Conservation (phyloP, 2,329 filamentous ascomycete genomes). For the Microdochium paspali region DNA sequence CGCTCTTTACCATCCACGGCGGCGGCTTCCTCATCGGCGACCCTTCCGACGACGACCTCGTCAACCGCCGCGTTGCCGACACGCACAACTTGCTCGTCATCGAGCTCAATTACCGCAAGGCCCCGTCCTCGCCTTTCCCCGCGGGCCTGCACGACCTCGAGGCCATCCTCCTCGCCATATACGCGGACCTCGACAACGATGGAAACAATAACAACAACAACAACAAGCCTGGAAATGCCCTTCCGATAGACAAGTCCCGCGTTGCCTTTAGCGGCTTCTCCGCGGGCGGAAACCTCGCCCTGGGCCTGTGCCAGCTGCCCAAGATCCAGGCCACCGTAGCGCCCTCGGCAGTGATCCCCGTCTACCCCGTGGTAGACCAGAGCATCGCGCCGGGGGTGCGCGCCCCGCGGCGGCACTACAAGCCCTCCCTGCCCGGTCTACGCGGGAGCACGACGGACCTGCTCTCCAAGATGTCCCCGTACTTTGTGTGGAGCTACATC, state of each 20-base stretch:
- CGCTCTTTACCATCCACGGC: conserved; percentile 33
- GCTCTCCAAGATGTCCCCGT: conserved; percentile 13
- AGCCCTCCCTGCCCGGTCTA: conserved; percentile 17
- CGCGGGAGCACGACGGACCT: conserved; percentile 15
- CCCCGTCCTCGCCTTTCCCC: conserved; percentile 29
- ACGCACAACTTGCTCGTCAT: conserved; percentile 29
- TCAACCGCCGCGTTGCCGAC: conserved; percentile 26
- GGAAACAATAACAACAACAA: too few species aligned
- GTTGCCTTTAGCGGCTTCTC: conserved; percentile 33
- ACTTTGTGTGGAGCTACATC: conserved; percentile 33
- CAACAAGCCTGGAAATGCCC: conserved; percentile 7
- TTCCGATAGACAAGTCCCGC: conserved; percentile 28
- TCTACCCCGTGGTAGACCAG: conserved; percentile 33
- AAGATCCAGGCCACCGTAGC: conserved; percentile 22
- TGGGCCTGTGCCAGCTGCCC: conserved; percentile 26
- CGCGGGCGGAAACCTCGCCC: conserved; percentile 31
- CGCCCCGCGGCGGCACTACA: conserved; percentile 22
- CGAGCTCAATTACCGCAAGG: conserved; percentile 31
- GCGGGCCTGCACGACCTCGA: conserved; percentile 27
- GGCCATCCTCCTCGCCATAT: conserved; percentile 25
- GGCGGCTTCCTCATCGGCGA: conserved; percentile 30
- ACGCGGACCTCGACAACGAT: conserved; percentile 18
- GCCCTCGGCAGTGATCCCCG: conserved; percentile 18
- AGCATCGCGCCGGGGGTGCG: conserved; percentile 19
- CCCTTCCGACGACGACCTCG: conserved; percentile 26